A percentile compares a stretch with the other conserved stretches of the same genome.
Evolutionary conservation across 495 filamentous ascomycete species (phyloP).

Genomic region (Penicillium odoratum): DNA sequence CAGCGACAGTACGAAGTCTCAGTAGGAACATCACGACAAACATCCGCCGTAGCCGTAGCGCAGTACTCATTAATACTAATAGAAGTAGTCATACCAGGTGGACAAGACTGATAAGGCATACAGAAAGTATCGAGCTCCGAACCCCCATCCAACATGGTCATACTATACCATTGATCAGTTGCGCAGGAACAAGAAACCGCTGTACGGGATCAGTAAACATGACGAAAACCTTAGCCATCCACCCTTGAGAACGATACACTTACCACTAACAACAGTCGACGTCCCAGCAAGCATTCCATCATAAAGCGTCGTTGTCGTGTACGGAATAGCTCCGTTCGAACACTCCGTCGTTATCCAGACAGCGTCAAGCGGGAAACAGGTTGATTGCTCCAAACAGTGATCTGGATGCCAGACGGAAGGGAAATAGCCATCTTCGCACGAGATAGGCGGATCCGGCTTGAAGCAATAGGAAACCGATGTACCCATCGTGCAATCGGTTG

Average conservation of each 20-base stretch:
- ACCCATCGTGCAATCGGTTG: slow-evolving; percentile 31
- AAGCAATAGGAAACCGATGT: slow-evolving; percentile 25
- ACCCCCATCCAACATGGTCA: slow-evolving; percentile 8
- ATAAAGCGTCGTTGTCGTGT: slow-evolving; percentile 24
- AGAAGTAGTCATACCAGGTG: slow-evolving; percentile 24
- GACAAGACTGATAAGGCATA: slow-evolving; percentile 27
- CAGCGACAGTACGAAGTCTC: slow-evolving; percentile 18
- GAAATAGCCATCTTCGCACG: slow-evolving; percentile 24
- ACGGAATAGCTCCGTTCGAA: slow-evolving; percentile 25
- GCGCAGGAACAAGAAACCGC: slow-evolving; percentile 27
- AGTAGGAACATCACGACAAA: slow-evolving; percentile 9
- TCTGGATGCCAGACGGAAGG: slow-evolving; percentile 33
- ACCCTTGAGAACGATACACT: background rate
- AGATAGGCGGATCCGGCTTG: slow-evolving; percentile 17
- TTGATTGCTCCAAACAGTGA: slow-evolving; percentile 27
- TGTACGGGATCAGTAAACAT: background rate
- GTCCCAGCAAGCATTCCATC: slow-evolving; percentile 22
- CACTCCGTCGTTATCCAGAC: slow-evolving; percentile 32
- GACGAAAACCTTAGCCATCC: too few relatives aligned
- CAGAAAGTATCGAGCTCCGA: slow-evolving; percentile 25
- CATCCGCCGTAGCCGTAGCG: slow-evolving; percentile 16
- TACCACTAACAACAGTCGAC: slow-evolving; percentile 23
- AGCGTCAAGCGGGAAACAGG: slow-evolving; percentile 27
- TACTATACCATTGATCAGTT: slow-evolving; percentile 28
- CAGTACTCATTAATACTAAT: slow-evolving; percentile 17